phyloP scores from a whole-genome alignment of 305 asterid species.

The Rubia balearica region DNA sequence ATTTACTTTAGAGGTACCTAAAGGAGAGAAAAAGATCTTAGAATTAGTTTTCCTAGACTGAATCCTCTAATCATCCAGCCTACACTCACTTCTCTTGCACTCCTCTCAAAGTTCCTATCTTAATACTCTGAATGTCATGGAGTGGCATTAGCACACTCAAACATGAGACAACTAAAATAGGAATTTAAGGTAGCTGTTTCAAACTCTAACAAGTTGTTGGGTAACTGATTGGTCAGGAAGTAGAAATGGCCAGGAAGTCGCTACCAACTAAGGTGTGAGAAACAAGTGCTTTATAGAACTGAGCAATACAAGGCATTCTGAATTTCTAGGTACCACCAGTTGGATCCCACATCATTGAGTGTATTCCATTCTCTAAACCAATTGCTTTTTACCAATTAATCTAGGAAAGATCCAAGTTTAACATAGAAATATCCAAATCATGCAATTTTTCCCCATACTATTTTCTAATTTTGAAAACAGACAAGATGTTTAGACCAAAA shows the following conservation, averaged over 20 bases:
- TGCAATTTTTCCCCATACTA: not conserved
- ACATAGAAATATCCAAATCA: not conserved
- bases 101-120: not conserved
- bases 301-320: not conserved
- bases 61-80: not conserved
- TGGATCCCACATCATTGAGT: not conserved
- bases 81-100: not conserved
- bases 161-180: not conserved
- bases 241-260: not conserved
- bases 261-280: slow-evolving; percentile 5
- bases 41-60: not conserved
- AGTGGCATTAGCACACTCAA: not conserved
- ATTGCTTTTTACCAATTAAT: not conserved
- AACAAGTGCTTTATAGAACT: not conserved
- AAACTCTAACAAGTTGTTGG: not conserved
- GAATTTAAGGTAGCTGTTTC: not conserved
- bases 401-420: not conserved
- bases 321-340: not conserved
- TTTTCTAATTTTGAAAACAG: not conserved
- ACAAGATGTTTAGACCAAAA: not conserved
- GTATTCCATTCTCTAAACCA: not conserved
- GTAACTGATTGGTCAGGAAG: not conserved
- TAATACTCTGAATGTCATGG: not conserved
- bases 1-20: not conserved
- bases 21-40: not conserved